phyloP scores from a whole-genome alignment of 768 basidiomycete genomes.

The Roridomyces roridus region DNA sequence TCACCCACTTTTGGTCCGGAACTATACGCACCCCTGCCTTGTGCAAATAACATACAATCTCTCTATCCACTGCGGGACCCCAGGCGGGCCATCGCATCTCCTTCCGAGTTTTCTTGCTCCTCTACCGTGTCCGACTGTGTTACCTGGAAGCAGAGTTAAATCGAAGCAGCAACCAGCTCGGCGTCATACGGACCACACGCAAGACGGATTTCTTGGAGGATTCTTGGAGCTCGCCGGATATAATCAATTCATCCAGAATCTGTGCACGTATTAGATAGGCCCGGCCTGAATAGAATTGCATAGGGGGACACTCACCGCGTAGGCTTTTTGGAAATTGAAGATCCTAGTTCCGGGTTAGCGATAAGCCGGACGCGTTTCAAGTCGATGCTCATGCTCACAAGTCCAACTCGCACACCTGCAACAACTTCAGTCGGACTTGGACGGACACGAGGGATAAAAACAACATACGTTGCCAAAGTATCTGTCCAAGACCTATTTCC shows the following conservation, averaged over 20 bases:
- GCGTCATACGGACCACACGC: slow-evolving; percentile 52
- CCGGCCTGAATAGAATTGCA: too few relatives aligned
- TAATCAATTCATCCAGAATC: slow-evolving; percentile 84
- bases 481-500: too few relatives aligned
- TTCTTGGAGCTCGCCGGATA: slow-evolving; percentile 85
- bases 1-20: too few relatives aligned
- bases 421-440: neutral
- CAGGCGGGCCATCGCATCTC: slow-evolving; percentile 76
- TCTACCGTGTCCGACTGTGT: slow-evolving; percentile 86
- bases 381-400: slow-evolving; percentile 55
- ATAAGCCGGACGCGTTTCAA: neutral
- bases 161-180: slow-evolving; percentile 34
- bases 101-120: slow-evolving; percentile 83
- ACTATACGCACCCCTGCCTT: neutral
- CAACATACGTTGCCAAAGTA: slow-evolving; percentile 75
- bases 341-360: slow-evolving; percentile 50
- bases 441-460: neutral
- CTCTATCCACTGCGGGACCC: slow-evolving; percentile 78
- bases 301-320: slow-evolving; percentile 54
- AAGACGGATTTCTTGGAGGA: slow-evolving; percentile 79
- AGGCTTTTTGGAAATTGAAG: slow-evolving; percentile 91
- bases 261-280: slow-evolving; percentile 22
- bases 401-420: slow-evolving; percentile 78
- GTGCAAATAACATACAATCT: slow-evolving; percentile 22
- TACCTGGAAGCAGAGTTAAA: slow-evolving; percentile 74